Conservation (phyloP, 257 asterid genomes). For the Nicotiana paniculata region DNA sequence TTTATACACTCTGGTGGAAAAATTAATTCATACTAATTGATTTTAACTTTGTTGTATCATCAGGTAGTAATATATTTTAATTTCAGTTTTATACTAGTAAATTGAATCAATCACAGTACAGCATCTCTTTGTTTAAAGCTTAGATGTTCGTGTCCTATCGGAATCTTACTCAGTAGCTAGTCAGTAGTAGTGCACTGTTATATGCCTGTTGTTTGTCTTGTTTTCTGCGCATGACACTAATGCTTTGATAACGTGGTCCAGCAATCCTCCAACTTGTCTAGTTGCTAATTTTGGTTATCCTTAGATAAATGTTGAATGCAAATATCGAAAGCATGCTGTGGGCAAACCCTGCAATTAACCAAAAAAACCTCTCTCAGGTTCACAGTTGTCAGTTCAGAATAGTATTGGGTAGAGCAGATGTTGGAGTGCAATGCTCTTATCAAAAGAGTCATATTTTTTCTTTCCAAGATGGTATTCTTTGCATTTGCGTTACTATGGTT, state of each 20-base stretch:
- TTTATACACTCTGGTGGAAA: too few relatives aligned
- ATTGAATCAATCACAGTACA: neutral
- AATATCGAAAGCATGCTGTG: neutral
- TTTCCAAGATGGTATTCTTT: neutral
- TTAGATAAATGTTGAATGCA: neutral
- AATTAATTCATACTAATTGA: too few relatives aligned
- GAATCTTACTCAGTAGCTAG: slow-evolving; percentile 3
- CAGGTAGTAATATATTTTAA: too few relatives aligned
- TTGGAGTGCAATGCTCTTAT: neutral
- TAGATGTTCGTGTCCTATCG: neutral
- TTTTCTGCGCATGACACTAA: slow-evolving; percentile 15
- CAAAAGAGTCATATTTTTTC: neutral
- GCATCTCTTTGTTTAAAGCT: neutral
- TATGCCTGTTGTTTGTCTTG: neutral
- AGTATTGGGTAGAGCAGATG: neutral
- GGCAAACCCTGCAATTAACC: neutral
- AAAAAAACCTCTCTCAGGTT: neutral
- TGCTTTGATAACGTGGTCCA: slow-evolving; percentile 13
- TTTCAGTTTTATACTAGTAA: too few relatives aligned
- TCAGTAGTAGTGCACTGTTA: slow-evolving; percentile 6
- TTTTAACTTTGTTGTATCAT: too few relatives aligned
- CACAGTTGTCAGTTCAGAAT: neutral
- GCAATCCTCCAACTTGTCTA: neutral
- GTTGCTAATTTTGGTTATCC: neutral
- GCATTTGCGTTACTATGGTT: neutral